Evolutionary conservation across 257 asterid genomes (phyloP), one percentile per base, ranked within the genome.

Genomic region (Scutellaria minor): DNA sequence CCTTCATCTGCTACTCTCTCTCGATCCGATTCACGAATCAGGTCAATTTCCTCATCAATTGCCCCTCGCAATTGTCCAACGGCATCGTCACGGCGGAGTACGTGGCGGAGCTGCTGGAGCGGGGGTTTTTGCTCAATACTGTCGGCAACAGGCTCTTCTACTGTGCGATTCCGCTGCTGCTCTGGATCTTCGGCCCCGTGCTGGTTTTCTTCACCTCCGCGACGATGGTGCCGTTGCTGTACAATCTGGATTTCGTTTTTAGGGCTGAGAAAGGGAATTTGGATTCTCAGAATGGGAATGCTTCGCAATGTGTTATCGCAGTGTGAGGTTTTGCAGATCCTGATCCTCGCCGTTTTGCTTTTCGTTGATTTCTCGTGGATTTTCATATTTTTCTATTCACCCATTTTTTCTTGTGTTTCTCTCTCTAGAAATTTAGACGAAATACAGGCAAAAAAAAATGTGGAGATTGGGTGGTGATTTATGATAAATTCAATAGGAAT

Each of bases 151-250:
- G 98, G 52, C 31, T 90, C 62, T 93, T 93, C 79, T 90, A 93
- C 75, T 75, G 78, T 1, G 95, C 93, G 11, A 73, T 93, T 55
- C 98, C 98, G 15, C 80, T 93, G 10, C 18, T 93, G 85, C 75
- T 90, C 41, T 93, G 98, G 98, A 84, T 93, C 2, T 85, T 90
- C 7, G 98, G 98, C 9, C 96, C 98, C 1, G 89, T 90, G 6
- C 24, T 87, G 54, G 97, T 86, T 2, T 87, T 89, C 62, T 59
- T 93, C 57, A 81, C 92, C 78, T 88, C 79, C 2, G 48, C 78
- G 6, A 82, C 88, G 0, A 67, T 93, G 92, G 92, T 93, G 31
- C 88, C 89, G 0, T 63, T 90, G 75, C 90, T 90, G 18, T 93
- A 93, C 54, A 89, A 90, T 75, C 75, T 93, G 75, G 98, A 93